Base-by-base conservation (phyloP, 306 rosid genomes). In the Urtica urens region DNA sequence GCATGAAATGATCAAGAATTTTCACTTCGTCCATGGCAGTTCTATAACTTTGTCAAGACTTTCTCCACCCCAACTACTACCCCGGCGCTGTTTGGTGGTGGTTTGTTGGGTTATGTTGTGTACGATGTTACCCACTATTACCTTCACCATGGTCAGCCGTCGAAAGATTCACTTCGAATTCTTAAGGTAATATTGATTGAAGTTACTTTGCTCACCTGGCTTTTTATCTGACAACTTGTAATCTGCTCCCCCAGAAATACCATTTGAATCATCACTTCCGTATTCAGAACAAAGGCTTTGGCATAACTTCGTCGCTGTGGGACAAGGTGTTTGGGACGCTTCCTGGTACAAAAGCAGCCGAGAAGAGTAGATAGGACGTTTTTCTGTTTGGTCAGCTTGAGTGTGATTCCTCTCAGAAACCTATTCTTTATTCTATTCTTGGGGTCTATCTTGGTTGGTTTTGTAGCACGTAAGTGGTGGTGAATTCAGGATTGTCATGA, bases 241-340 rank as follows among this genome's bases (percentile, higher is more conserved):
- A 33, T 67, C 14, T 29, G 39, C 20, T 59, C 42, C 51, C 24
- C 38, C 84, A 90, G 97, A 84, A 62, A 64, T 90, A 81, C 70
- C 97, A 90, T 70, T 41, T 90, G 77, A 90, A 79, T 54, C 97
- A 90, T 73, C 97, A 90, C 73, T 90, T 78, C 72, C 75, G 95
- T 58, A 58, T 84, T 69, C 87, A 79, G 71, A 58, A 71, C 50
- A 84, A 77, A 58, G 95, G 97, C 51, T 90, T 74, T 52, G 97
- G 95, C 23, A 82, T 90, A 58, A 90, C 97, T 63, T 84, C 97
- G 43, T 64, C 87, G 11, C 42, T 90, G 6, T 90, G 97, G 97
- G 97, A 90, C 71, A 69, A 33, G 70, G 68, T 73, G 60, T 84
- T 90, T 58, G 95, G 95, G 58, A 84, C 97, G 26, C 84, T 81